Evolutionary conservation across 805 yeast genomes (phyloP), one percentile per base, ranked within the genome.

Genomic region (Metschnikowia rubicola): DNA sequence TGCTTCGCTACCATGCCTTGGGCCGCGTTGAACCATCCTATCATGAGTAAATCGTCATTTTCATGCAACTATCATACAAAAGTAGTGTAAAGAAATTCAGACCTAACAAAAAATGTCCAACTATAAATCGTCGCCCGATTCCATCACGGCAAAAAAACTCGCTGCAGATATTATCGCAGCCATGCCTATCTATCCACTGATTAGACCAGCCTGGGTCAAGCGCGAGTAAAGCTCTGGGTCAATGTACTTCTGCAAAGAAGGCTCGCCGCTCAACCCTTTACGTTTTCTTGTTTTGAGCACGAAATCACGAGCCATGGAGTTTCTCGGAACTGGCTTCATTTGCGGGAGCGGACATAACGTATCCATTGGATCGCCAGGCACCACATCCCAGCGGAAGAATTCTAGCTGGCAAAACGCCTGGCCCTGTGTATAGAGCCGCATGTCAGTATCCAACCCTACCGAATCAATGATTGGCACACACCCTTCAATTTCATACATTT

Each of bases 281-380:
- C 97, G 77, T 57, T 83, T 80, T 62, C 99, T 76, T 0, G 97
- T 89, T 64, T 95, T 94, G 67, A 88, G 68, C 30, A 89, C 84
- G 58, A 90, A 88, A 65, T 94, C 99, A 47, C 99, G 73, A 1
- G 97, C 92, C 48, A 91, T 67, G 2, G 86, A 81, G 9, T 70
- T 70, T 0, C 73, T 66, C 6, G 85, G 83, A 1, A 94, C 96
- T 0, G 96, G 88, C 55, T 81, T 81, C 61, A 92, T 71, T 36
- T 83, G 75, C 5, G 90, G 89, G 35, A 89, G 75, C 40, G 66
- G 68, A 13, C 79, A 78, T 30, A 79, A 76, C 19, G 69, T 67
- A 62, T 92, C 96, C 57, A 92, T 60, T 8, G 97, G 98, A 67
- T 92, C 89, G 0, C 99, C 99, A 2, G 96, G 96, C 0, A 88